Conservation (phyloP, 805 yeast species). For the Zygosaccharomyces siamensis region DNA sequence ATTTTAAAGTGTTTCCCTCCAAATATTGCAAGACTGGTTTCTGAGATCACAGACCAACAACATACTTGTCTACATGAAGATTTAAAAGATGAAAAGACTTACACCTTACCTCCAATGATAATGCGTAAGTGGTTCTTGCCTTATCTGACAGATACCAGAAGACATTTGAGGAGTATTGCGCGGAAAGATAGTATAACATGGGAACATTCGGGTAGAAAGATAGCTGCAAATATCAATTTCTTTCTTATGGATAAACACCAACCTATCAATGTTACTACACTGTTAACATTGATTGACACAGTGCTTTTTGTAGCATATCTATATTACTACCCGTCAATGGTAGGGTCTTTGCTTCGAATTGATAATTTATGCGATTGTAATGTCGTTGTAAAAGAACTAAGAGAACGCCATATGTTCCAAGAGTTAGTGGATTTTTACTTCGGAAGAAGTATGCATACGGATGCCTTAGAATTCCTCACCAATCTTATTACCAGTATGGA, state of each 20-base stretch:
- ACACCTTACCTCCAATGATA: conserved; percentile 14
- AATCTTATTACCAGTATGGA: conserved; percentile 26
- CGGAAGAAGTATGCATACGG: conserved; percentile 54
- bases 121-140: conserved; percentile 34
- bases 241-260: conserved; percentile 32
- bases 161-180: conserved; percentile 37
- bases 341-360: conserved; percentile 78
- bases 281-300: conserved; percentile 59
- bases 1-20: conserved; percentile 43
- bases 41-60: conserved; percentile 14
- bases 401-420: conserved; percentile 44
- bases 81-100: not conserved
- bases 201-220: conserved; percentile 20
- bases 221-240: conserved; percentile 26
- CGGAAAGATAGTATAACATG: conserved; percentile 19
- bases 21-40: conserved; percentile 25
- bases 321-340: conserved; percentile 59
- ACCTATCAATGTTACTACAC: conserved; percentile 33
- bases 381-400: conserved; percentile 53
- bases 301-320: conserved; percentile 71
- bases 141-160: conserved; percentile 46
- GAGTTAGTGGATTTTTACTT: conserved; percentile 77
- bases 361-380: conserved; percentile 67
- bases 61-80: conserved; percentile 13
- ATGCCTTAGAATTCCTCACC: conserved; percentile 61